Percentiles rank a stretch among this genome's conserved stretches.
These are phyloP conservation scores for Colletotrichum eleusines DNA, from an alignment of 2,329 filamentous ascomycete species.

Conservation along the genomic window DNA sequence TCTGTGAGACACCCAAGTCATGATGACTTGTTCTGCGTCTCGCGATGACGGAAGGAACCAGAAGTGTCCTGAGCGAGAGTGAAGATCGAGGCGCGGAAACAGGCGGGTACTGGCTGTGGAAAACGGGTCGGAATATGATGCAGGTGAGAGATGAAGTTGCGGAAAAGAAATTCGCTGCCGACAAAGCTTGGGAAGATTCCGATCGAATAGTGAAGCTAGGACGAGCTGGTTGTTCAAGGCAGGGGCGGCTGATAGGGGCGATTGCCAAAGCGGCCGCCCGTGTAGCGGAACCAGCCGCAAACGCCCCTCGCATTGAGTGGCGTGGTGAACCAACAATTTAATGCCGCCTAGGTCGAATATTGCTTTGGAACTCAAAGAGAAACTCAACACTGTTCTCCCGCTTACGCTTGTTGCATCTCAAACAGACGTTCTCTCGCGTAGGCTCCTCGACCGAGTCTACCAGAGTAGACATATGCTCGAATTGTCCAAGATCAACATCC, in stretches of 20 bases:
- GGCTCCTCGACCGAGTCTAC: neutral
- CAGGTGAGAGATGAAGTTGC: neutral
- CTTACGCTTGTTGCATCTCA: conserved; percentile 19
- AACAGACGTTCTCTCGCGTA: neutral
- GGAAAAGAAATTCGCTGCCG: neutral
- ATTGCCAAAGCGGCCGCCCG: conserved; percentile 13
- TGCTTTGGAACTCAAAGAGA: conserved; percentile 24
- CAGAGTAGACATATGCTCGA: neutral
- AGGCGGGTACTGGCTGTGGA: neutral
- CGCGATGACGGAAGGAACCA: neutral
- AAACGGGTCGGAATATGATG: neutral
- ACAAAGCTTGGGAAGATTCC: neutral
- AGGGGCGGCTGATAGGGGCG: conserved; percentile 17
- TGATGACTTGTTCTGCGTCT: neutral
- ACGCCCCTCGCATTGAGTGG: neutral
- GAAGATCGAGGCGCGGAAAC: neutral
- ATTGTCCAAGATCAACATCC: neutral
- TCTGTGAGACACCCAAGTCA: conserved; percentile 9
- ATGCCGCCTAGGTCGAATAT: conserved; percentile 6
- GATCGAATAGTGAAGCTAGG: neutral
- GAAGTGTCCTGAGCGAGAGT: neutral
- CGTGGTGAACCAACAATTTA: neutral
- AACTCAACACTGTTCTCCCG: conserved; percentile 23
- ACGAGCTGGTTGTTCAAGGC: neutral
- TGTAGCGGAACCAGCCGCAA: conserved; percentile 16